Base-by-base conservation (phyloP, 345 rosid genomes). In the Eutrema japonicum region DNA sequence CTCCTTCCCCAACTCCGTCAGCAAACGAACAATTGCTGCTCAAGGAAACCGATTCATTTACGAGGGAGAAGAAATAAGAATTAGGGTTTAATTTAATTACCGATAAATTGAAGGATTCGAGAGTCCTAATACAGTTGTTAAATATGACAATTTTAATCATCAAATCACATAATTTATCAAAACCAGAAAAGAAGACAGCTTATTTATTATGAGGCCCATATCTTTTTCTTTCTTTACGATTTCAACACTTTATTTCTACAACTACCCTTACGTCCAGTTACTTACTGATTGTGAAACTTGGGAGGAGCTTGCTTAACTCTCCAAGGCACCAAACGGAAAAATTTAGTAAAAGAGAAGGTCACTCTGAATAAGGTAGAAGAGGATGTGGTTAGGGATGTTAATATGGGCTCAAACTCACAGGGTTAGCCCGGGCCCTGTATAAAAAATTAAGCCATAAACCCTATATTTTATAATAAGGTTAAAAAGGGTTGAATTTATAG, bases 261-360 rank as follows among this genome's bases (percentile, higher is more conserved):
- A 11, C 16, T 57, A 10, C 4, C 29, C 62, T 26, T 35, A 11
- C 5, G 14, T 42, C 46, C 6, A 12, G 12, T 12, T 30, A 12
- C 58, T 12, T 30, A 12, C 59, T 53, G 59, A 12, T 30, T 54
- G 36, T 58, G 18, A 27, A 33, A 10, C 64, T 52, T 61, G 59
- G 59, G 41, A 51, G 35, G 97, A 88, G 75, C 82, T 22, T 22
- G 26, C 26, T 88, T 64, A 90, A 90, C 87, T 84, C 86, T 59
- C 14, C n/a, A 40, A 57, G 38, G 47, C 72, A 66, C 45, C 61
- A 49, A 66, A 18, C 3, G 29, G 52, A 0, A 41, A 48, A 30
- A 42, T 14, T 8, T 40, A 74, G 45, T 74, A 74, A 74, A 65
- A 48, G 52, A 47, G 59, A 56, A 10, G 27, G 58, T 18, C 37